Base-by-base conservation (phyloP, 257 asterid species). In the Avicennia marina region DNA sequence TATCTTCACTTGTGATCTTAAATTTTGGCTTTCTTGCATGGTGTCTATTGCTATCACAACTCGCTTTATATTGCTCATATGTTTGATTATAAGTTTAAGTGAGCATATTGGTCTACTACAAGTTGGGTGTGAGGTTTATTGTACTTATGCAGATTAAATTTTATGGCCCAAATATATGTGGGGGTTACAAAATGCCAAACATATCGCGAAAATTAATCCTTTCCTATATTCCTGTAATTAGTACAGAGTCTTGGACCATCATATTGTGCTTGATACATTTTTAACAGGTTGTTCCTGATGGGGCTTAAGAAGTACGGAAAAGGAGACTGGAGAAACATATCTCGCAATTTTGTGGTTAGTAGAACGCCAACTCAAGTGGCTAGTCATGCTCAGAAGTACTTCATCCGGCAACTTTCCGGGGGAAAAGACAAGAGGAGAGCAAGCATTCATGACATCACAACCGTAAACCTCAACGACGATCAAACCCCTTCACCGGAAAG, bases 341-440 rank as follows among this genome's bases (percentile, higher is more conserved):
- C 98, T 0, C 75, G 97, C 3, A 93, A 86, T 38, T 89, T 73
- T 10, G 98, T 93, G 74, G 75, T 77, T n/a, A 77, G 94, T 1
- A 75, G 98, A 50, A 93, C 96, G 6, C 98, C 98, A 6, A 89
- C 98, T 11, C 98, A 93, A 69, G 98, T 93, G 4, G 98, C 98
- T 1, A 93, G 98, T 63, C 98, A 89, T 74, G 98, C 98, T 18
- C 98, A 93, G 50, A 93, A 93, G 73, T 93, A 88, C 50, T 93
- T 86, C 77, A 89, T 89, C 38, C 70, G 98, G 63, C 98, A 89
- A 38, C 90, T 81, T 22, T 83, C 97, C 0, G 94, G 96, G 0
- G 90, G 97, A 1, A 93, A 89, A 65, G 98, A 93, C 44, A 89
- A 89, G 69, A 77, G 95, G 68, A 76, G 98, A 32, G 97, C 98